These are phyloP conservation scores for Arbutus unedo DNA, from an alignment of 148 eudicot genomes.

Conservation along the genomic window DNA sequence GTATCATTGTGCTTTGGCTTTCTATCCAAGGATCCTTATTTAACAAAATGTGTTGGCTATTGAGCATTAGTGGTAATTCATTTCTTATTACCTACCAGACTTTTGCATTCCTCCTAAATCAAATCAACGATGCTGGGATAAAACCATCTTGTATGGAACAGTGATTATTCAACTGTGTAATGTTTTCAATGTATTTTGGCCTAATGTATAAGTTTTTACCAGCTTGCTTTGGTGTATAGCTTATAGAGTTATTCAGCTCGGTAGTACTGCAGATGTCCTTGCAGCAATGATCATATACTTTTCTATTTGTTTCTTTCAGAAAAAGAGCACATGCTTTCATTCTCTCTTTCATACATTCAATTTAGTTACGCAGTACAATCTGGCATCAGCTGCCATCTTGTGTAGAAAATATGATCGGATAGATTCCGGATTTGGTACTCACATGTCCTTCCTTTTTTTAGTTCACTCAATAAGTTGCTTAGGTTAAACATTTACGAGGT, in stretches of 20 bases:
- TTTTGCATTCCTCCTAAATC: neutral
- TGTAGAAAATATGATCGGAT: neutral
- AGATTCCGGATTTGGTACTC: neutral
- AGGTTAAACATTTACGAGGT: neutral
- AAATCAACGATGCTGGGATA: neutral
- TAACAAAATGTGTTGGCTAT: neutral
- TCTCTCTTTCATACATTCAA: neutral
- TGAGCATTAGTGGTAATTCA: neutral
- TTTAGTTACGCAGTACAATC: neutral
- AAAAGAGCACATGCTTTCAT: neutral
- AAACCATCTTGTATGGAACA: neutral
- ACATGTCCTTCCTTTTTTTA: neutral
- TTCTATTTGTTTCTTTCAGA: neutral
- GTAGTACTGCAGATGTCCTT: neutral
- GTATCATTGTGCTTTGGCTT: neutral
- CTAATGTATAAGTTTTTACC: neutral
- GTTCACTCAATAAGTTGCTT: neutral
- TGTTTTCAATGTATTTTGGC: no score
- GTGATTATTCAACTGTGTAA: neutral
- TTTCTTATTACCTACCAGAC: neutral
- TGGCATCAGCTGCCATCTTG: neutral
- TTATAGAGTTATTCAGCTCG: neutral
- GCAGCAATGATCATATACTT: neutral
- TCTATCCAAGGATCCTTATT: constrained; percentile 3
- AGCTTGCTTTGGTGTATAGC: neutral